Base-by-base conservation (phyloP, 257 asterid genomes). In the Mentha longifolia region DNA sequence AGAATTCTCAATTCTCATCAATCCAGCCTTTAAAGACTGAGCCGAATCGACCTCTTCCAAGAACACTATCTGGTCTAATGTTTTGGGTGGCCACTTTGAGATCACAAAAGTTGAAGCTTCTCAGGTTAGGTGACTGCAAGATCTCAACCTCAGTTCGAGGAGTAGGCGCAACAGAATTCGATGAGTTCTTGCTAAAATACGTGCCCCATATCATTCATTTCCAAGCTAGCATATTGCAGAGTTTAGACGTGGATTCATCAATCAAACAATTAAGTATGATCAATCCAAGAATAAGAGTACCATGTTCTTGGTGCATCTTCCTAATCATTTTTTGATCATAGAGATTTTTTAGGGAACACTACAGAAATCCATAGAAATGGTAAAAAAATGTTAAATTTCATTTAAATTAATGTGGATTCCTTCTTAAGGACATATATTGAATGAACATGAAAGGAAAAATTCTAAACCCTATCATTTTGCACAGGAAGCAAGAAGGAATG, bases 1-100 rank as follows among this genome's bases (percentile, higher is more conserved):
- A 4, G 92, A 75, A 76, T 78, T 77, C 80, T 87, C 88, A 75
- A 76, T 78, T 77, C 80, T 87, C 88, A 78, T 92, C 95, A 22
- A 92, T 81, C 97, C 98, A 90, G 51, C 98, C 98, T 74, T 93
- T 90, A 65, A 87, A 93, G 9, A 93, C 97, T 0, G 97, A 85
- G 31, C 98, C 97, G 55, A 87, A 88, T 17, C 97, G 95, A 31
- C 96, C 98, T 71, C 89, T 97, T 50, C 97, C 98, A 0, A 93
- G 76, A 45, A 88, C 87, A 42, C 96, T 87, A 45, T 90, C 98
- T 0, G 91, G 96, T 6, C 96, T 93, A 59, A 92, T 90, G 77
- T 92, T 87, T 72, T 96, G 83, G 50, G 98, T 92, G 60, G 96
- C 89, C 71, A 70, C 52, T 71, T 78, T 90, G 16, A 92, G 88